These are phyloP conservation scores for Mucor lusitanicus DNA, from an alignment of 371 early-diverging fungal species.

Conservation along the genomic window DNA sequence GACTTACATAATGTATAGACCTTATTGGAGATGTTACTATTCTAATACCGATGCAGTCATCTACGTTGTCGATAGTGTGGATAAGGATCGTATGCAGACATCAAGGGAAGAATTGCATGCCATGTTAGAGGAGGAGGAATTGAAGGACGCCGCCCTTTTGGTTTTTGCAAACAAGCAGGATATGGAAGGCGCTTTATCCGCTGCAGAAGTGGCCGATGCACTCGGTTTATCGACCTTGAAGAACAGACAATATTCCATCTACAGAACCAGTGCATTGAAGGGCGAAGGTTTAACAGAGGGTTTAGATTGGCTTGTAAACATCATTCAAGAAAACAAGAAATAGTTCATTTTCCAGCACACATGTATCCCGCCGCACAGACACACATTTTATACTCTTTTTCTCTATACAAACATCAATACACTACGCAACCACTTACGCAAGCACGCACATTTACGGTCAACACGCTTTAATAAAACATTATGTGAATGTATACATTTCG, in stretches of 20 bases:
- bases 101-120: constrained; percentile 88
- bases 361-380: background rate
- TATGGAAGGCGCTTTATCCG: constrained; percentile 86
- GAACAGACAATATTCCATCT: constrained; percentile 91
- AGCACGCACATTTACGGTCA: background rate
- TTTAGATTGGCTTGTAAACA: constrained; percentile 72
- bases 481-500: background rate
- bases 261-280: constrained; percentile 91
- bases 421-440: background rate
- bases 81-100: constrained; percentile 87
- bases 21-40: constrained; percentile 67
- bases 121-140: constrained; percentile 89
- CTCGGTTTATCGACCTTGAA: constrained; percentile 82
- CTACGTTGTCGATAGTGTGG: constrained; percentile 95
- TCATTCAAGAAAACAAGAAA: constrained; percentile 54
- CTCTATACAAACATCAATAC: background rate
- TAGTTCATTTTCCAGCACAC: constrained; percentile 4
- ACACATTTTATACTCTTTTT: background rate
- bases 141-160: constrained; percentile 79
- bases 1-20: constrained; percentile 17
- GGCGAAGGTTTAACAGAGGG: constrained; percentile 97
- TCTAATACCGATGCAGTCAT: constrained; percentile 92
- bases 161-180: constrained; percentile 94
- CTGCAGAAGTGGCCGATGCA: constrained; percentile 84
- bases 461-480: background rate